Evolutionary conservation across 179 eudicot genomes (phyloP).

Genomic region (Spergularia azorica): DNA sequence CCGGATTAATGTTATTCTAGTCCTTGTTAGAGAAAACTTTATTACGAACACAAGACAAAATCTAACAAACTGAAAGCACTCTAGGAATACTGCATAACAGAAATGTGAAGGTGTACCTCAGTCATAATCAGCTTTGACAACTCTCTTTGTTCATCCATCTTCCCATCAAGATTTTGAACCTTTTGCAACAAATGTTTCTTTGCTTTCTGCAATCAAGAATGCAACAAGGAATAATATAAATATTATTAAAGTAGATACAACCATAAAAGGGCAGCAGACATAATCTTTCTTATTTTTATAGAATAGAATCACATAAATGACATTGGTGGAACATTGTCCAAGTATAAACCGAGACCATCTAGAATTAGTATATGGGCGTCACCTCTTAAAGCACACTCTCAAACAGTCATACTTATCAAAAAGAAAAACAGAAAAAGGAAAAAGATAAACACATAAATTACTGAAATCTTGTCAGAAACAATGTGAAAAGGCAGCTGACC

Average conservation of each 20-base stretch:
- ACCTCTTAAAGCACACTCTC: no score
- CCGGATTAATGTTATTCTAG: no score
- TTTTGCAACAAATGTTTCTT: conserved; percentile 86
- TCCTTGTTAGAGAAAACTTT: no score
- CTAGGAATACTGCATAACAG: no score
- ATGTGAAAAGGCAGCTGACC: conserved; percentile 45
- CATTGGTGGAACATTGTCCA: not conserved
- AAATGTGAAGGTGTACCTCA: conserved; percentile 45
- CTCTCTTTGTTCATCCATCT: conserved; percentile 81
- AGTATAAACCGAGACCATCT: not conserved
- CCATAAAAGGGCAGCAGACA: conserved; percentile 9
- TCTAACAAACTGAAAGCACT: no score
- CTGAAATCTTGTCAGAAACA: not conserved
- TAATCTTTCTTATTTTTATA: not conserved
- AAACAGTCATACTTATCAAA: not conserved
- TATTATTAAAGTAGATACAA: not conserved
- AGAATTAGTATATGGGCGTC: not conserved
- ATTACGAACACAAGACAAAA: no score
- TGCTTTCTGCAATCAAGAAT: conserved; percentile 53
- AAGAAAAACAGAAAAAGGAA: conserved; percentile 5
- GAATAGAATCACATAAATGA: conserved; percentile 5
- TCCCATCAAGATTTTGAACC: conserved; percentile 81
- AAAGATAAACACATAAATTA: not conserved
- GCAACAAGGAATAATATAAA: conserved; percentile 4
- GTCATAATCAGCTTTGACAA: conserved; percentile 59